Conservation (phyloP, 768 basidiomycete genomes). For the Boletus coccyginus region DNA sequence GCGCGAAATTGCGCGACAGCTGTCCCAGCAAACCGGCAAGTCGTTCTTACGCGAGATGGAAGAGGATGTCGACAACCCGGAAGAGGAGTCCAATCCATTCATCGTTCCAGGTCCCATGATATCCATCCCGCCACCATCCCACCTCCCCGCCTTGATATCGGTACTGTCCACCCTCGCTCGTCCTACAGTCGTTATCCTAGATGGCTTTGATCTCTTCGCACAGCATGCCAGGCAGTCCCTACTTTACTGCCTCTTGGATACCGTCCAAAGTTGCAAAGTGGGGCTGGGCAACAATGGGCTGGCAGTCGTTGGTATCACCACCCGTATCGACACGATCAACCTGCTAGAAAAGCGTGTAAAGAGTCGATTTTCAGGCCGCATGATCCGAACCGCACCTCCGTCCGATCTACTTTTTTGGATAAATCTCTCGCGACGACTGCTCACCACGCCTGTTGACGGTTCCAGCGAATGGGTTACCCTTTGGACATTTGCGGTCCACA, state of each 20-base stretch:
- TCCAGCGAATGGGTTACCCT: constrained; percentile 52
- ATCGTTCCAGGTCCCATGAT: constrained; percentile 36
- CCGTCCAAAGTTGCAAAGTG: constrained; percentile 80
- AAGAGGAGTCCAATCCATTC: constrained; percentile 50
- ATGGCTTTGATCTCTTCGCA: constrained; percentile 92
- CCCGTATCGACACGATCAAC: constrained; percentile 83
- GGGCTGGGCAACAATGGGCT: constrained; percentile 61
- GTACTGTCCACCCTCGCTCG: constrained; percentile 74
- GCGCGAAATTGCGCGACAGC: constrained; percentile 85
- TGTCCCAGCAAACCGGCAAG: constrained; percentile 72
- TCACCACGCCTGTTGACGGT: constrained; percentile 34
- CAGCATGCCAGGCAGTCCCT: constrained; percentile 89
- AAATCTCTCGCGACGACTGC: constrained; percentile 42
- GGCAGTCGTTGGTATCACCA: constrained; percentile 83
- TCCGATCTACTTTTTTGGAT: constrained; percentile 48
- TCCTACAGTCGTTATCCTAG: constrained; percentile 81
- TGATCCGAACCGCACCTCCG: constrained; percentile 73
- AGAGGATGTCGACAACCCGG: constrained; percentile 30
- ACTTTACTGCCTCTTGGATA: constrained; percentile 93
- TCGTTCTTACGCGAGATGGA: constrained; percentile 43
- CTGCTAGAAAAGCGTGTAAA: constrained; percentile 95
- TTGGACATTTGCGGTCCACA: constrained; percentile 60
- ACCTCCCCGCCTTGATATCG: constrained; percentile 72
- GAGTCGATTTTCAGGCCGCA: constrained; percentile 92
- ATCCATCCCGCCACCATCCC: constrained; percentile 60